Conservation (phyloP, 768 basidiomycete genomes). For the Dentipellis fragilis region DNA sequence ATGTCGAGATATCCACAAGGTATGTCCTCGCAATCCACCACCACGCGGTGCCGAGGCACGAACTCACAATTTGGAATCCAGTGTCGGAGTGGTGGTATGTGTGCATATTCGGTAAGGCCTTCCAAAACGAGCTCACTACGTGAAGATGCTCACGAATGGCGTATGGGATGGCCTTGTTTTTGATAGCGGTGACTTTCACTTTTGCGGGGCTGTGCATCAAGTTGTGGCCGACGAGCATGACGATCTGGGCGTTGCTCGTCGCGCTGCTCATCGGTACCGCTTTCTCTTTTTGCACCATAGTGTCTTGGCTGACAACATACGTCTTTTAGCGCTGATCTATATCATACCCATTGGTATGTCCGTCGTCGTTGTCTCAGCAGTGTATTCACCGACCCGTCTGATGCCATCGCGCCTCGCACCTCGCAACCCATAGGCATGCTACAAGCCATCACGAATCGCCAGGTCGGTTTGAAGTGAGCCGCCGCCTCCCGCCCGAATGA, state of each 20-base stretch:
- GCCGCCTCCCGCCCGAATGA: conserved; percentile 9
- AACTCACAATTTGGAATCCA: not conserved
- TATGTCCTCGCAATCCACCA: conserved; percentile 8
- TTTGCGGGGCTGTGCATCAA: conserved; percentile 52
- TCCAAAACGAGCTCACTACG: not conserved
- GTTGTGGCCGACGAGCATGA: conserved; percentile 54
- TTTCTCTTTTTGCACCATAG: not conserved
- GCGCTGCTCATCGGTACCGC: conserved; percentile 30
- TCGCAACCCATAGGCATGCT: conserved; percentile 39
- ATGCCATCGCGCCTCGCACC: conserved; percentile 6
- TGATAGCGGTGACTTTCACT: conserved; percentile 40
- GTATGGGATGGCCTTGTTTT: not conserved
- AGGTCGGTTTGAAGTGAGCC: conserved; percentile 42
- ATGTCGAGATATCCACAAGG: conserved; percentile 23
- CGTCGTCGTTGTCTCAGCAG: not conserved
- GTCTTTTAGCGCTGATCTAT: conserved; percentile 36
- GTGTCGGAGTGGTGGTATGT: conserved; percentile 33
- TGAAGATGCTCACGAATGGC: not conserved
- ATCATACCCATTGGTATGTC: conserved; percentile 67
- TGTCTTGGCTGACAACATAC: not conserved
- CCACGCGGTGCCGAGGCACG: not conserved
- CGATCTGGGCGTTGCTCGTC: conserved; percentile 54
- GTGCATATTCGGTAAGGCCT: conserved; percentile 24
- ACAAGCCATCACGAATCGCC: conserved; percentile 70
- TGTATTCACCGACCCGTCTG: conserved; percentile 14